Conservation (phyloP, 352 stramenopile genomes). For the Globisporangium okanoganense region DNA sequence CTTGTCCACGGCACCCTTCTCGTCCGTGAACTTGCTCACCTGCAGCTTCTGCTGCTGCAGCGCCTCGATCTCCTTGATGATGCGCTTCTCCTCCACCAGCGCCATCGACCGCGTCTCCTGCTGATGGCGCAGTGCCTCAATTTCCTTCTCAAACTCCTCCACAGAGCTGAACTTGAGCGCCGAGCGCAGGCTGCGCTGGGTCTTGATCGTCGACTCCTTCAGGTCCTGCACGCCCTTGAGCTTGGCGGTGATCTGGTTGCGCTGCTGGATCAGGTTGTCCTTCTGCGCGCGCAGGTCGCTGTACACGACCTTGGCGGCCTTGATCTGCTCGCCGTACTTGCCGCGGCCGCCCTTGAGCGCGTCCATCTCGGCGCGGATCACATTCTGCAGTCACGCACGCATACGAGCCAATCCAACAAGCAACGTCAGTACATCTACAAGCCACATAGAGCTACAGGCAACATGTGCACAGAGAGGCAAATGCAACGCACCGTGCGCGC, state of each 20-base stretch:
- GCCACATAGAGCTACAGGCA: background rate
- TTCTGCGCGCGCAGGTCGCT: constrained; percentile 79
- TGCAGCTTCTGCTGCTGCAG: constrained; percentile 89
- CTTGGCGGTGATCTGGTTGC: constrained; percentile 77
- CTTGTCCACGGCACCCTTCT: constrained; percentile 82
- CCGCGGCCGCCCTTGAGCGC: constrained; percentile 73
- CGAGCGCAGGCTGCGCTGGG: constrained; percentile 50
- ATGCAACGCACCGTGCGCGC: constrained; percentile 46
- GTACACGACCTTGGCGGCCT: constrained; percentile 84
- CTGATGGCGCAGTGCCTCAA: constrained; percentile 80
- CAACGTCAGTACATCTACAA: background rate
- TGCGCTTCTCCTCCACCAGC: constrained; percentile 94
- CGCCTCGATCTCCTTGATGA: constrained; percentile 96
- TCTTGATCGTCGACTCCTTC: constrained; percentile 73
- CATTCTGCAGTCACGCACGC: constrained; percentile 18
- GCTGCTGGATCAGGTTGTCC: constrained; percentile 84
- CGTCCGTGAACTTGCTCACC: constrained; percentile 74
- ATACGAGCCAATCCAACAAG: no score
- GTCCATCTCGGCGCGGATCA: constrained; percentile 74
- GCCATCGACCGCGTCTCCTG: constrained; percentile 97
- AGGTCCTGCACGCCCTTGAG: constrained; percentile 80
- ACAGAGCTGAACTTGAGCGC: constrained; percentile 86
- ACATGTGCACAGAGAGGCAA: background rate
- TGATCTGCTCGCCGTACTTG: constrained; percentile 84
- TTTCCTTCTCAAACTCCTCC: constrained; percentile 91